Percentiles rank a stretch among this genome's conserved stretches.
Evolutionary conservation across 805 yeast species (phyloP).

Genomic region (Saturnispora sekii): DNA sequence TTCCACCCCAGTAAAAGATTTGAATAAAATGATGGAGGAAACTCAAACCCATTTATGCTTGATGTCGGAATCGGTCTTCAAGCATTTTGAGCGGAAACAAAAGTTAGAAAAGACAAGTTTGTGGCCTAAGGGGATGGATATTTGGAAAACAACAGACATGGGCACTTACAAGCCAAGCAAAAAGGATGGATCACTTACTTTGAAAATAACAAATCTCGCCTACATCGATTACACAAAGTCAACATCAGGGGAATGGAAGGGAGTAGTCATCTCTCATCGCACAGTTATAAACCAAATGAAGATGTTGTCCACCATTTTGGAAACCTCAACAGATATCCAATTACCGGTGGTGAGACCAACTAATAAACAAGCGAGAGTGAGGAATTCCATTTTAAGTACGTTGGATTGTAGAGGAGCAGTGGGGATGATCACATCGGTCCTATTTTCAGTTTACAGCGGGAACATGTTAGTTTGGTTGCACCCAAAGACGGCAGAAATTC

Average conservation of each 20-base stretch:
- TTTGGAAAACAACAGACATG: constrained; percentile 82
- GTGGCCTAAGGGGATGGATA: constrained; percentile 67
- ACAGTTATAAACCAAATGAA: constrained; percentile 86
- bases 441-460: constrained; percentile 79
- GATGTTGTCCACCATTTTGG: constrained; percentile 57
- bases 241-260: constrained; percentile 84
- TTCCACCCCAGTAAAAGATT: constrained; percentile 57
- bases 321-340: constrained; percentile 39
- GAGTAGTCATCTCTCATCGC: constrained; percentile 86
- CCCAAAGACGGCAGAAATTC: constrained; percentile 57
- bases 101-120: constrained; percentile 17
- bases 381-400: constrained; percentile 51
- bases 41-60: constrained; percentile 73
- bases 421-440: constrained; percentile 74
- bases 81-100: constrained; percentile 59
- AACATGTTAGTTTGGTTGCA: constrained; percentile 75
- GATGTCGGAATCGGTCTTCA: constrained; percentile 70
- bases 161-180: constrained; percentile 59
- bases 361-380: constrained; percentile 35
- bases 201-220: constrained; percentile 75
- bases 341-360: constrained; percentile 42
- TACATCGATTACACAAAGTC: constrained; percentile 88
- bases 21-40: constrained; percentile 57
- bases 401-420: constrained; percentile 70
- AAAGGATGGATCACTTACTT: constrained; percentile 49